A percentile compares a stretch with the other conserved stretches of the same genome.
These are phyloP conservation scores for Syzygium aqueum DNA, from an alignment of 345 rosid genomes.

Conservation along the genomic window DNA sequence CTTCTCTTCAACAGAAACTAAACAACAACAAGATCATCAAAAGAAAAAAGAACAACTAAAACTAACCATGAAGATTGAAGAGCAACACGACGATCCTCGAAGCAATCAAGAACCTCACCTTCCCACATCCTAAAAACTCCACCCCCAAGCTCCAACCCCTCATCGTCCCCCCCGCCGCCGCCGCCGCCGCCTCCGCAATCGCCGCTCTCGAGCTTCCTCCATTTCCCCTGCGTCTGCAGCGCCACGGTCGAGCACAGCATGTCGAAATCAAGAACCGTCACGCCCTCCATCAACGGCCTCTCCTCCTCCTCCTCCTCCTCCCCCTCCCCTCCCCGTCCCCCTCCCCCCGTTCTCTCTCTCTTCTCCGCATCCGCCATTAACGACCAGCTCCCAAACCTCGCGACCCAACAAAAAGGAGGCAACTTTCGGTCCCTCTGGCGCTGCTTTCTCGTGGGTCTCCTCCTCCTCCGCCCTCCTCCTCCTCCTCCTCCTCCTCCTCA, in stretches of 20 bases:
- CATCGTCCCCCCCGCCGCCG: slow-evolving; percentile 17
- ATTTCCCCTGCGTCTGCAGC: slow-evolving; percentile 78
- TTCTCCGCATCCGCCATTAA: slow-evolving; percentile 37
- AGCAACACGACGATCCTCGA: slow-evolving; percentile 71
- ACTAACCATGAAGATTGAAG: slow-evolving; percentile 69
- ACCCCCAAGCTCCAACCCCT: slow-evolving; percentile 42
- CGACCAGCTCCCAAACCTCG: background rate
- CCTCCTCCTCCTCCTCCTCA: background rate
- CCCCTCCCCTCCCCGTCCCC: slow-evolving; percentile 3
- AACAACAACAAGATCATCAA: background rate
- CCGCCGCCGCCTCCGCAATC: slow-evolving; percentile 20
- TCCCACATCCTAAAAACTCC: slow-evolving; percentile 95
- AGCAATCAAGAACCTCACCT: slow-evolving; percentile 74
- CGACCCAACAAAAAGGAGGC: background rate
- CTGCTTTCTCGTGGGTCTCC: background rate
- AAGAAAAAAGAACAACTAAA: background rate
- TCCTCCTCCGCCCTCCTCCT: background rate
- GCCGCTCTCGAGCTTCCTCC: slow-evolving; percentile 36
- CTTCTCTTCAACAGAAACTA: background rate
- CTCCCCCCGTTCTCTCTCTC: slow-evolving; percentile 3
- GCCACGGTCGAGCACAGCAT: slow-evolving; percentile 87
- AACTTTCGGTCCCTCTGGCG: background rate
- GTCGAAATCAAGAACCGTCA: slow-evolving; percentile 80
- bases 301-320: slow-evolving; percentile 22
- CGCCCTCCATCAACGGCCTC: slow-evolving; percentile 41